Base-by-base conservation (phyloP, 768 basidiomycete genomes). In the Trametes cubensis region DNA sequence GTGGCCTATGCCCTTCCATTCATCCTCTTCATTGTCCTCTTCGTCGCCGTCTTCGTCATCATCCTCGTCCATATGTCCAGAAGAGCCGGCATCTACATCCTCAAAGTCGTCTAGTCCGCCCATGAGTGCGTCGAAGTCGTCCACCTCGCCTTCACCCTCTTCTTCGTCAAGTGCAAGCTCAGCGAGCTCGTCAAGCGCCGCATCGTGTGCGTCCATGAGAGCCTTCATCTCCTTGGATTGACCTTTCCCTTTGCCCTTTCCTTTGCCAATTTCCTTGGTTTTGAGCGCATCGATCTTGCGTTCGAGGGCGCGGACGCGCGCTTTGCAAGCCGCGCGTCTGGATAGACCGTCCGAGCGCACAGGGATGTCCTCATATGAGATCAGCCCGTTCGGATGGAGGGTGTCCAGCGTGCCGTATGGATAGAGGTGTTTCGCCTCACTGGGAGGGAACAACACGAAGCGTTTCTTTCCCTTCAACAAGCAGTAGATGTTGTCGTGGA, bases 401-500 rank as follows among this genome's bases (percentile, higher is more conserved):
- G 39, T 54, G 38, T 67, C 65, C 14, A 74, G 64, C 13, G 59
- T 65, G 34, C 71, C 71, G 50, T 72, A 58, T 2, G 71, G 69
- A 25, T 71, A 69, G 11, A 74, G 68, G 46, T 72, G 38, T 25
- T 62, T 20, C 18, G 66, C 25, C 42, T 70, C 69, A 3, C 62
- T 47, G 3, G 73, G 73, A 2, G 73, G 72, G 55, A 65, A 74
- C 42, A 74, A 67, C 39, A 74, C 70, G 64, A 74, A 74, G 28
- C 73, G 71, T 52, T 74, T 74, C n/a, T 58, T 52, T 15, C 73
- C 73, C 13, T 63, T 61, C 25, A 74, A 60, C 13, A 74, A 67
- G 55, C 67, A 67, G 63, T 74, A 74, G 21, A 74, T 68, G 57
- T 74, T 74, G 66, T 74, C 73, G 56, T 74, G 73, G 46, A 72